Evolutionary conservation across 495 filamentous ascomycete genomes (phyloP), one percentile per base, ranked within the genome.

Genomic region (Penicillium salamii): DNA sequence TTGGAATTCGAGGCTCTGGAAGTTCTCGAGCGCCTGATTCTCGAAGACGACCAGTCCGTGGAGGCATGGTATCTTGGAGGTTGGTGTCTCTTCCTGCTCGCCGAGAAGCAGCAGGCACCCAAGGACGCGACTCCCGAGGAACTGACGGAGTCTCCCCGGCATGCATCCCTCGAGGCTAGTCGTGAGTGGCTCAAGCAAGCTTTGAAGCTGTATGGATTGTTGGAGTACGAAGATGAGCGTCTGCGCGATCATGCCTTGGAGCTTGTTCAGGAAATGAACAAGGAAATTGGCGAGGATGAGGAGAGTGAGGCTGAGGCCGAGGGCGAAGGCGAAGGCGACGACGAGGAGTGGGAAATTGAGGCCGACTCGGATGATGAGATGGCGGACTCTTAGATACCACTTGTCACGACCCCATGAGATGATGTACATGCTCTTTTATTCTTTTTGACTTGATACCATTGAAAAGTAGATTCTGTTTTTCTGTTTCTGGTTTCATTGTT

Each of bases 11-110:
- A 88, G 51, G 95, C 93, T 4, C 75, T 96, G 18, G 84, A 88
- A 41, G 90, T 97, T 7, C 74, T 96, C 36, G 90, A 95, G 56
- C 74, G 88, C 41, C 64, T 99, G 41, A 82, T 96, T 14, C 66
- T 75, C 5, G 95, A 97, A 66, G 91, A 97, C 54, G 95, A 99
- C 63, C 78, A 83, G 53, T 90, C 91, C 67, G 89, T 97, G 9
- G 95, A 99, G 67, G 88, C 87, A 2, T 96, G 90, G 91, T 99
- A 99, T 71, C 75, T 97, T 3, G 92, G 95, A 26, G 95, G 95
- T 8, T 99, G 92, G 87, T 87, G 87, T 47, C 76, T 90, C 49
- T 88, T 89, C 60, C 75, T 93, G 46, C 70, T 87, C 47, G 90
- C 88, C 0, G 82, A 88, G 65, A 90, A 85, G 72, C 61, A 69